Base-by-base conservation (phyloP, 345 rosid genomes). In the Hypericum androsaemum region DNA sequence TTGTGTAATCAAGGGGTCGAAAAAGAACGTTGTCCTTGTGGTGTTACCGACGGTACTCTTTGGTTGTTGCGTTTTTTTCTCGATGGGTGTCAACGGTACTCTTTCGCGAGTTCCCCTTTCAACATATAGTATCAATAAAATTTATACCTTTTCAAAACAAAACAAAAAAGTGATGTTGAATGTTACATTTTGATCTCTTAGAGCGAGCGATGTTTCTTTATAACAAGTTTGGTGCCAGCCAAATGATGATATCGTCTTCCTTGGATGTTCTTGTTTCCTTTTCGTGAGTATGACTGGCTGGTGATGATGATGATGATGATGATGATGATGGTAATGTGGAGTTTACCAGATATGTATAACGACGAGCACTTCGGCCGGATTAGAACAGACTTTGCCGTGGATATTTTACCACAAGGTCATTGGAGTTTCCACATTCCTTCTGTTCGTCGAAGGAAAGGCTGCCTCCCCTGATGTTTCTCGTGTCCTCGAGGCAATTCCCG, bases 381-480 rank as follows among this genome's bases (percentile, higher is more conserved):
- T 92, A 58, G 90, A 85, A 51, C 97, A 88, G 68, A 88, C 67
- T 42, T 50, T 92, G 37, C 98, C 95, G 0, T 92, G 98, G 98
- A 62, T 88, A 12, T 88, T 73, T 60, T 88, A 74, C 70, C 97
- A 92, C 72, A 92, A 88, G 72, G 95, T 81, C 59, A 77, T 81
- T 61, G 98, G 97, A 16, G 86, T 85, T 68, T 88, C 97, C 10
- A 71, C 71, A 8, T 88, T 88, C 69, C 80, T 83, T 50, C 83
- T 92, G 37, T 92, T 92, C 37, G 97, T 92, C 65, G 97, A 92
- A 47, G 98, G 98, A 39, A 88, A 83, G 64, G 98, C 97, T 64
- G 88, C 97, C 44, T 69, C 88, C 3, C 78, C 72, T 12, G 48
- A 71, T 22, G 90, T 85, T 3, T 78, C 98, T 47, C 76, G 70